Conservation (phyloP, 225 moss, liverwort and hornwort species). For the Pseudoscleropodium purum region DNA sequence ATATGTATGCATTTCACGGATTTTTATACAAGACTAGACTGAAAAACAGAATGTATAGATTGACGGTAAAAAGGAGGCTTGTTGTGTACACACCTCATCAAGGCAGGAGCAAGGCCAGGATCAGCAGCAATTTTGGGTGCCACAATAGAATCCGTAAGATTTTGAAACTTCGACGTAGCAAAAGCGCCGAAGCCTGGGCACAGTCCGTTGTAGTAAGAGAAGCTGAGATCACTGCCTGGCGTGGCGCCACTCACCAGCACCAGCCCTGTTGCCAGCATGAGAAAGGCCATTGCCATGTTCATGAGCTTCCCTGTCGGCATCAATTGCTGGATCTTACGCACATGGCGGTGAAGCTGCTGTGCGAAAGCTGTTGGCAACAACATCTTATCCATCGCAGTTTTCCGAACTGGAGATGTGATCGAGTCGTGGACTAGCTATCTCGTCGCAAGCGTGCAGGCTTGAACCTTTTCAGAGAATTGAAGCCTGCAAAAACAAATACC, state of each 20-base stretch:
- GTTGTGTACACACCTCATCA: not conserved
- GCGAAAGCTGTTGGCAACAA: not conserved
- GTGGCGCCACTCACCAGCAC: not conserved
- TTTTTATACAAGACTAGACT: too few species aligned
- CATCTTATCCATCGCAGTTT: not conserved
- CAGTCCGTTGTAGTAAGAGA: not conserved
- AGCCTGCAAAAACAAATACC: not conserved
- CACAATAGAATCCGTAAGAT: not conserved
- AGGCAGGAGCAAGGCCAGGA: not conserved
- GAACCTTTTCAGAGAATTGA: not conserved
- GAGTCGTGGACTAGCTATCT: not conserved
- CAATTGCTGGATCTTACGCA: too few species aligned
- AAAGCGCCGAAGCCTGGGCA: not conserved
- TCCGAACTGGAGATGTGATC: not conserved
- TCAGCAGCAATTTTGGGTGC: not conserved
- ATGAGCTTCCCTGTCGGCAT: not conserved
- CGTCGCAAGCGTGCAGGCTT: too few species aligned
- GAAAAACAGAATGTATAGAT: not conserved
- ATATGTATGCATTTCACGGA: not conserved
- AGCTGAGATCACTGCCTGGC: not conserved
- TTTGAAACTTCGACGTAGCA: accelerated
- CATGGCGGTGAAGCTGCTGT: not conserved
- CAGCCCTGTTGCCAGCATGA: not conserved
- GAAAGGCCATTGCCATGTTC: not conserved
- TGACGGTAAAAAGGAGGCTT: not conserved